Conservation (phyloP, 306 rosid genomes). For the Cucurbita pepo region DNA sequence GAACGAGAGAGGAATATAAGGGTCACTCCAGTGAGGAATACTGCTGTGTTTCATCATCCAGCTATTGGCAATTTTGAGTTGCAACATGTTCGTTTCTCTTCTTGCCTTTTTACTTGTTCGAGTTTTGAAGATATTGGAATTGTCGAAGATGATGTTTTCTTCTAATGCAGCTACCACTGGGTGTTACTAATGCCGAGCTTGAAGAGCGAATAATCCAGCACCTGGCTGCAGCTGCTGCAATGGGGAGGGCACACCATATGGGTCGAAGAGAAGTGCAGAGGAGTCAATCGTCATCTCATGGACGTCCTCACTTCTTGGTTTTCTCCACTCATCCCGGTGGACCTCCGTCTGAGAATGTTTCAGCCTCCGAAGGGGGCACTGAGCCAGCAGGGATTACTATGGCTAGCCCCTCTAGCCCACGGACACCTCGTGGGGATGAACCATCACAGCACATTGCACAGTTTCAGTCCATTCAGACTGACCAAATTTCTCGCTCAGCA, state of each 20-base stretch:
- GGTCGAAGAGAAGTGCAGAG: constrained; percentile 51
- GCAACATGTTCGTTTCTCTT: constrained; percentile 42
- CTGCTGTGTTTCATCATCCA: constrained; percentile 49
- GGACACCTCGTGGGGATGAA: constrained; percentile 26
- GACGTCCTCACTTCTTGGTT: constrained; percentile 42
- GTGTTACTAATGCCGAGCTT: constrained; percentile 37
- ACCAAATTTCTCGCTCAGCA: constrained; percentile 30
- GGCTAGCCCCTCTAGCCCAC: constrained; percentile 36
- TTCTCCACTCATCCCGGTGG: constrained; percentile 39
- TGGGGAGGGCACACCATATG: constrained; percentile 51
- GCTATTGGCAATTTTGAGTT: constrained; percentile 48
- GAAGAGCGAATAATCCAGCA: constrained; percentile 78
- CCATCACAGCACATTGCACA: constrained; percentile 23
- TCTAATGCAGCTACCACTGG: constrained; percentile 36
- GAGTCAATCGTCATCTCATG: constrained; percentile 33
- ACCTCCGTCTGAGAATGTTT: constrained; percentile 24
- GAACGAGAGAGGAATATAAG: constrained; percentile 61
- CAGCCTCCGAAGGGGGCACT: constrained; percentile 20
- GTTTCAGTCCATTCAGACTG: constrained; percentile 17
- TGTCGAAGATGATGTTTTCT: background rate
- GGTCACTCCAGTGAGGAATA: constrained; percentile 39
- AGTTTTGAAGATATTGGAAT: background rate
- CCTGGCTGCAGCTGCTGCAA: constrained; percentile 77
- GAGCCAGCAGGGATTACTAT: constrained; percentile 29
- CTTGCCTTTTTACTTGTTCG: background rate